Evolutionary conservation across 1,139 yeast genomes (phyloP).

Genomic region (Trichomonascaceae sp.): DNA sequence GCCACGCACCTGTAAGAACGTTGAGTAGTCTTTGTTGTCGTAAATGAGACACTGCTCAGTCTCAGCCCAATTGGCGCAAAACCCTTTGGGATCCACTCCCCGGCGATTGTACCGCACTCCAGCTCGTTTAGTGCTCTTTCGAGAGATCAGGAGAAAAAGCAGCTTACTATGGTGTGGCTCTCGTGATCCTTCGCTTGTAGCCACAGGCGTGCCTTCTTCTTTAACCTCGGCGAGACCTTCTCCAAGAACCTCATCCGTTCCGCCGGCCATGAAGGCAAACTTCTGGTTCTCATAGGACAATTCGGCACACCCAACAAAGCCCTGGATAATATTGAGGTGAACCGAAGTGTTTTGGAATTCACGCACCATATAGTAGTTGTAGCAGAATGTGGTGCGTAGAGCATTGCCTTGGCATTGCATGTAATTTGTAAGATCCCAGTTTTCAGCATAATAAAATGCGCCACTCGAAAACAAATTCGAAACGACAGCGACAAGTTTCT

Average conservation of each 20-base stretch:
- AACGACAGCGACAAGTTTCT: constrained; percentile 10
- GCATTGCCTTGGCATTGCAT: constrained; percentile 2
- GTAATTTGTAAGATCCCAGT: constrained; percentile 12
- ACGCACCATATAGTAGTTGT: constrained; percentile 19
- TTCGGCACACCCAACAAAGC: constrained; percentile 21
- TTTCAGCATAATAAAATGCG: constrained; percentile 14
- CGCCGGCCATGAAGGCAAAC: no score
- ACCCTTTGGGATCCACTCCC: constrained; percentile 31
- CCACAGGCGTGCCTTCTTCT: constrained; percentile 1
- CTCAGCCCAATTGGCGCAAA: constrained; percentile 36
- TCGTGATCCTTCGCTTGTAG: constrained; percentile 1
- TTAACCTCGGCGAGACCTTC: background rate
- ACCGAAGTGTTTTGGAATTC: constrained; percentile 15
- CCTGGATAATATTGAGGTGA: constrained; percentile 25
- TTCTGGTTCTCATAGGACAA: no score
- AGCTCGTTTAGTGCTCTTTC: constrained; percentile 29
- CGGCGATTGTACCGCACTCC: constrained; percentile 35
- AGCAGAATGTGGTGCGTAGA: constrained; percentile 19
- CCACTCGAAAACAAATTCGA: constrained; percentile 8
- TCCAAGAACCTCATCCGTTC: background rate
- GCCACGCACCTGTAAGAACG: constrained; percentile 24
- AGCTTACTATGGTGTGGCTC: background rate
- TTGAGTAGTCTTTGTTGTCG: background rate
- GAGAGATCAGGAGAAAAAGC: constrained; percentile 22
- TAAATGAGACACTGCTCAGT: constrained; percentile 26